Base-by-base conservation (phyloP, 805 yeast genomes). In the Saccharomycopsis babjevae region DNA sequence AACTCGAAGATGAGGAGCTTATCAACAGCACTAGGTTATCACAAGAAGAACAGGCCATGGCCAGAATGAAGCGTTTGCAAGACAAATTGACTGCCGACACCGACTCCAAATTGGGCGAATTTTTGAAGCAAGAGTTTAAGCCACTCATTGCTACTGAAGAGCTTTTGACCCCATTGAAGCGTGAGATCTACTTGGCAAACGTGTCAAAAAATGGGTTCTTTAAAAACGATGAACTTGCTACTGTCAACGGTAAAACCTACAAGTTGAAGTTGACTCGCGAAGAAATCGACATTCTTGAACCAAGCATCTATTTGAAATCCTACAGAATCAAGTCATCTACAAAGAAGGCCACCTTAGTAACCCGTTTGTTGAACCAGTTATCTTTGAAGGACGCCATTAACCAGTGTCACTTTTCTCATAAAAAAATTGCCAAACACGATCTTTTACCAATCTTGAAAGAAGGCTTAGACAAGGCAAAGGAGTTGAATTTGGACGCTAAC, bases 401-500 rank as follows among this genome's bases (percentile, higher is more conserved):
- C 50, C 97, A 92, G 75, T 85, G 92, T 67, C 97, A 93, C 73
- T 93, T 93, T 77, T 83, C 84, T 71, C 80, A 84, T 56, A 90
- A 89, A 74, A 83, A 86, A 68, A 81, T 91, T 72, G 82, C 96
- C 38, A 79, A 85, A 60, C 52, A 46, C 28, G 96, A 91, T 65
- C 79, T 91, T 60, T 92, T 85, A 58, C 87, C 83, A 64, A 74
- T 92, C 73, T 78, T 93, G 64, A 83, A 84, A 68, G 77, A 82
- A 11, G 96, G 96, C 10, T 68, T 89, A 39, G 78, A 81, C 56
- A 90, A 89, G 68, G 90, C 92, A 25, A 75, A 80, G 61, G 76
- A 74, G 46, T 72, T 86, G 65, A 83, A 84, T 2, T 72, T 87
- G 63, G 73, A 84, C 63, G 80, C 83, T 28, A 81, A 85, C 62